Evolutionary conservation across 75 land plant species (phyloP), one percentile per base, ranked within the genome.

Genomic region (Chamaecyparis obtusa): DNA sequence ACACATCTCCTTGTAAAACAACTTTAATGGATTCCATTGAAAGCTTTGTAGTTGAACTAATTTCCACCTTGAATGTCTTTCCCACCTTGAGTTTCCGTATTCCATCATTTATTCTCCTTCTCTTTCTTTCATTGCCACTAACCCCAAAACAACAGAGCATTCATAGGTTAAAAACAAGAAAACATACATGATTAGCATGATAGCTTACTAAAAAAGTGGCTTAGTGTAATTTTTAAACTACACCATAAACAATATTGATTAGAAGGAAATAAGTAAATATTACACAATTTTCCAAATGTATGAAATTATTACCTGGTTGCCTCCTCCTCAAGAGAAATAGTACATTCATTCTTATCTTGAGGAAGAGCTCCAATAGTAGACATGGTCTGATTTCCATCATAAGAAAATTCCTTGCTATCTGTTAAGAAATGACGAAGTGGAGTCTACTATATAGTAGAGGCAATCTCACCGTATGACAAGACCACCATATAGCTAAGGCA

Each of bases 351-450:
- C 3, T 80, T 87, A 60, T 91, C 88, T 17, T 87, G 86, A 2
- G 92, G 86, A 54, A 95, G 91, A 30, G 88, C 46, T 10, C 94
- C 96, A n/a, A 90, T 37, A 10, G 92, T 89, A 84, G 90, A 93
- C 86, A 94, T 82, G 57, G 87, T 88, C 86, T 94, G 94, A 74
- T 95, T 95, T 41, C 97, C 97, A 84, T 95, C 97, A 87, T 94
- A 94, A 1, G 93, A 94, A 83, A 95, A 88, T 8, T 85, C 36
- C 77, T 92, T 95, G 1, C 90, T 91, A 16, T 43, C 83, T 14
- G 84, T 89, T n/a, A n/a, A n/a, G n/a, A n/a, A n/a, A n/a, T n/a
- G n/a, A n/a, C n/a, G n/a, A n/a, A n/a, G n/a, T n/a, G n/a, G n/a
- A n/a, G n/a, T n/a, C n/a, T n/a, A n/a, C n/a, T n/a, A n/a, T n/a